Percentiles rank a stretch among this genome's conserved stretches.
Conservation (phyloP, 2,329 filamentous ascomycete species). For the Pyricularia grisea region DNA sequence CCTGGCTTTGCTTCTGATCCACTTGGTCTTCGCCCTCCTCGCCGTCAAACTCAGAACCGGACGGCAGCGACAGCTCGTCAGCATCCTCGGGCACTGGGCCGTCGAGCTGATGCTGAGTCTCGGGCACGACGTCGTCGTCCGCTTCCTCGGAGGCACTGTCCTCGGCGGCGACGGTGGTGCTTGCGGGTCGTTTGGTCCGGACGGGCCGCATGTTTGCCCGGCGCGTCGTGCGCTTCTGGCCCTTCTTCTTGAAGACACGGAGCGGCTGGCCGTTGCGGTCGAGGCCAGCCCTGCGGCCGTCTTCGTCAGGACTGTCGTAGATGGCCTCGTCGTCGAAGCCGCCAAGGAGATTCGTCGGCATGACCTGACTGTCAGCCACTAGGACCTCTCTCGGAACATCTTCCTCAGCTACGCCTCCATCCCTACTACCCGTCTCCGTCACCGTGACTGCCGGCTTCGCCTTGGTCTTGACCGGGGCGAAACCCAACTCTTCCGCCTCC, state of each 20-base stretch:
- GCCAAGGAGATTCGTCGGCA: conserved; percentile 28
- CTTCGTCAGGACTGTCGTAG: conserved; percentile 47
- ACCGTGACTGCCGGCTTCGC: neutral
- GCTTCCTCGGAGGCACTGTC: conserved; percentile 20
- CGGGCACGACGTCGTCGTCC: conserved; percentile 29
- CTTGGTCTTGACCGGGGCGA: neutral
- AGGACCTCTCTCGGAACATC: conserved; percentile 16
- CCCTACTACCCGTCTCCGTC: neutral
- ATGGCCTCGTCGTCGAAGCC: conserved; percentile 55
- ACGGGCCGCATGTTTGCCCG: conserved; percentile 54
- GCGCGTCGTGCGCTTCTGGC: conserved; percentile 69
- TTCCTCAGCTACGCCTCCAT: neutral
- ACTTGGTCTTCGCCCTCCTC: conserved; percentile 20
- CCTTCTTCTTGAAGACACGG: conserved; percentile 71
- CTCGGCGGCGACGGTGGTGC: conserved; percentile 12
- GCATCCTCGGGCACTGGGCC: conserved; percentile 13
- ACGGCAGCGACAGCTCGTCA: conserved; percentile 21
- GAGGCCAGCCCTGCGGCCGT: conserved; percentile 26
- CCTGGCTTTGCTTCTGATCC: conserved; percentile 15
- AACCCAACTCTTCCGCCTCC: conserved; percentile 37
- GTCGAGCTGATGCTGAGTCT: conserved; percentile 20
- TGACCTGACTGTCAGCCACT: conserved; percentile 34
- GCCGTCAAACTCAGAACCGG: conserved; percentile 29
- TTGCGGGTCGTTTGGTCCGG: conserved; percentile 34
- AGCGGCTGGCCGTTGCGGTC: conserved; percentile 50